Evolutionary conservation across 768 basidiomycete species (phyloP).

Genomic region (Suillus lakei): DNA sequence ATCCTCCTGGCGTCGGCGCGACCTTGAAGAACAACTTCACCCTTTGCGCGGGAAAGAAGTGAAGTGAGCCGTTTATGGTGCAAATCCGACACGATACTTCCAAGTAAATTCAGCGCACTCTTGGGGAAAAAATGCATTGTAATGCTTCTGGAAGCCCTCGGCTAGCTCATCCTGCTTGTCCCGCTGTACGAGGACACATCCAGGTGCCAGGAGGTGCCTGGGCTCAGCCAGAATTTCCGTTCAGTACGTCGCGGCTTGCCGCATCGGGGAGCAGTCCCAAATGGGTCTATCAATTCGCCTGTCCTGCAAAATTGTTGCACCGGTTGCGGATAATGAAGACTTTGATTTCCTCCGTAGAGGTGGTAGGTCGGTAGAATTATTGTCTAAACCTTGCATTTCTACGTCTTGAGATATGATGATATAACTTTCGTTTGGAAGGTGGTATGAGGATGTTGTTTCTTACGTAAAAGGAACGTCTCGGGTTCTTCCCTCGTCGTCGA

Average conservation of each 20-base stretch:
- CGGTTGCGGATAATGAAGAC: no score
- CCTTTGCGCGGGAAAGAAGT: constrained; percentile 58
- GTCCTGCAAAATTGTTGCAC: constrained; percentile 65
- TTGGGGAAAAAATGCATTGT: constrained; percentile 57
- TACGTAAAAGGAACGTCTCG: no score
- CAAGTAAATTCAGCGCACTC: constrained; percentile 49
- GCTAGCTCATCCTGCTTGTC: constrained; percentile 52
- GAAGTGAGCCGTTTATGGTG: constrained; percentile 60
- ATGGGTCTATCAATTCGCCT: constrained; percentile 45
- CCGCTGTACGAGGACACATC: constrained; percentile 49
- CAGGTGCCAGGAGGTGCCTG: constrained; percentile 48
- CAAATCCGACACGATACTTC: constrained; percentile 55
- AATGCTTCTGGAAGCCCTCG: constrained; percentile 46
- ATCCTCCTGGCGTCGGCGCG: constrained; percentile 43
- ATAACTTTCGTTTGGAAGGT: no score
- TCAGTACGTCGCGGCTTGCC: background rate
- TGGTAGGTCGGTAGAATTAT: no score
- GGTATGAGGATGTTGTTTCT: no score
- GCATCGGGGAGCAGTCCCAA: background rate
- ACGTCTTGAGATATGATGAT: no score
- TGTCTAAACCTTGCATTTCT: no score
- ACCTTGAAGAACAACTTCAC: constrained; percentile 50
- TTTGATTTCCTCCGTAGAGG: no score
- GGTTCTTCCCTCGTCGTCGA: no score
- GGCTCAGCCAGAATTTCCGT: constrained; percentile 24